phyloP scores from a whole-genome alignment of 2,329 filamentous ascomycete genomes.

The Gaeumannomyces tritici region DNA sequence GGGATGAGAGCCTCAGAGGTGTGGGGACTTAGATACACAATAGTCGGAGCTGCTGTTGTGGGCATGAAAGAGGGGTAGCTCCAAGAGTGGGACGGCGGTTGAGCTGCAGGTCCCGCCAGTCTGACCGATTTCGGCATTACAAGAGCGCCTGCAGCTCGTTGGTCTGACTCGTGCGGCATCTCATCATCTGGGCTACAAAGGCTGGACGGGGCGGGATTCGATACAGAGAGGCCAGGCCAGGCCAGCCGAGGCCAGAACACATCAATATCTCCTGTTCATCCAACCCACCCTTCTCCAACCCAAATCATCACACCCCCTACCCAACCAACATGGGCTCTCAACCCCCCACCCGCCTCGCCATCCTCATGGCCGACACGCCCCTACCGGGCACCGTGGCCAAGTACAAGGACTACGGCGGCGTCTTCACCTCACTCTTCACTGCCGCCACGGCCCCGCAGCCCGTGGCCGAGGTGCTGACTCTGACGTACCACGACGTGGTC shows the following conservation, averaged over 20 bases:
- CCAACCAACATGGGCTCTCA: constrained; percentile 15
- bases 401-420: constrained; percentile 64
- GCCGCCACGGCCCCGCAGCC: constrained; percentile 36
- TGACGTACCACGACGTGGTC: constrained; percentile 65
- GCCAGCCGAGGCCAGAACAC: background rate
- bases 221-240: background rate
- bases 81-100: background rate
- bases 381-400: constrained; percentile 51
- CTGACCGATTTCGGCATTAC: background rate
- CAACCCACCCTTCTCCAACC: no score
- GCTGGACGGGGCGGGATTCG: no score
- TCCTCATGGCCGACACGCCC: constrained; percentile 82
- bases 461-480: constrained; percentile 37
- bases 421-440: constrained; percentile 54
- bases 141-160: no score
- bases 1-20: background rate
- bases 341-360: constrained; percentile 54
- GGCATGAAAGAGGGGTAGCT: background rate
- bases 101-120: background rate
- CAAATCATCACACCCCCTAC: no score
- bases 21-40: no score
- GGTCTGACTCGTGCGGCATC: background rate
- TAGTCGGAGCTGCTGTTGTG: no score
- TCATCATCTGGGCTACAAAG: background rate
- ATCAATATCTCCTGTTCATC: no score